phyloP scores from a whole-genome alignment of 192 early-diverging fungal species.

The Haplosporangium gracile region DNA sequence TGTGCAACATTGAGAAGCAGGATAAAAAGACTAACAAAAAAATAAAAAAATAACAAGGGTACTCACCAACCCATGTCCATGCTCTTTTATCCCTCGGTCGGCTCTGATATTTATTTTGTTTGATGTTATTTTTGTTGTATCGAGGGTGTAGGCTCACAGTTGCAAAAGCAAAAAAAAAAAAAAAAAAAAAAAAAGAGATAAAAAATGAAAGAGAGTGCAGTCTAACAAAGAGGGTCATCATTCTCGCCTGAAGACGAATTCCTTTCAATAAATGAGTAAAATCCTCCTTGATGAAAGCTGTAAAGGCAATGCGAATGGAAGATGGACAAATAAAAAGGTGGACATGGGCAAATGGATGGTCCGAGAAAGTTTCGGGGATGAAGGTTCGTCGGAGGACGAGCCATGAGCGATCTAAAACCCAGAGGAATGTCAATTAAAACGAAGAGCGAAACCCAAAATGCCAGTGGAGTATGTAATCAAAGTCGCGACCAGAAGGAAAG shows the following conservation, averaged over 20 bases:
- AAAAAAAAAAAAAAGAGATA: too few species aligned
- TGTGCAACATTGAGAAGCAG: neutral
- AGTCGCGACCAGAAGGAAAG: neutral
- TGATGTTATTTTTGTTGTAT: too few species aligned
- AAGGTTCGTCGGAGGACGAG: neutral
- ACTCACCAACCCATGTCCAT: neutral
- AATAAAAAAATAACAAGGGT: neutral
- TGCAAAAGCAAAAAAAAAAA: too few species aligned
- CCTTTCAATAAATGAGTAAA: too few species aligned
- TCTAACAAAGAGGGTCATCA: too few species aligned
- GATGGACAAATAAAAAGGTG: neutral
- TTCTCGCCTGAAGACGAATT: too few species aligned
- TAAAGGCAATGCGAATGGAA: neutral
- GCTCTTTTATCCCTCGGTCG: neutral
- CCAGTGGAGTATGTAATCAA: slow-evolving; percentile 3
- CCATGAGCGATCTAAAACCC: slow-evolving; percentile 1
- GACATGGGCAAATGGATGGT: neutral
- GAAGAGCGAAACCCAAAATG: too few species aligned
- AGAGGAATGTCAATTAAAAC: slow-evolving; percentile 1
- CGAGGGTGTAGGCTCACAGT: too few species aligned
- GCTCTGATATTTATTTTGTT: too few species aligned
- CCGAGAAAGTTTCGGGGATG: neutral
- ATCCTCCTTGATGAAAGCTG: neutral
- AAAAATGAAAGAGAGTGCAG: too few species aligned
- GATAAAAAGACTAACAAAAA: neutral